A percentile compares a stretch with the other conserved stretches of the same genome.
phyloP scores from a whole-genome alignment of 805 yeast genomes.

The Hagleromyces aurorensis region DNA sequence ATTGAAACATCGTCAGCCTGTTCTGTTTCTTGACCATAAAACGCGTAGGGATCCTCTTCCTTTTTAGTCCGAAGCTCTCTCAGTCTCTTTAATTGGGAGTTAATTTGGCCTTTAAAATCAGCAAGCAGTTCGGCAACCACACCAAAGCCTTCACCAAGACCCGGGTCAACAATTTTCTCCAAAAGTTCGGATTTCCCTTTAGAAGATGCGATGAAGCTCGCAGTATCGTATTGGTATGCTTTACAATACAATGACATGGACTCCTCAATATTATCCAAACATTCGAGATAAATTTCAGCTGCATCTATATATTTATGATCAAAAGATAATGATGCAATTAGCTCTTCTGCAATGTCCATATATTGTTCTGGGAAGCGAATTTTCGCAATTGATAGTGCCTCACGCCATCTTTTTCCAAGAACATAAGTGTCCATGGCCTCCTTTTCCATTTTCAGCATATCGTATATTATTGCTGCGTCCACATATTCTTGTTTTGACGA shows the following conservation, averaged over 20 bases:
- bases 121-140: constrained; percentile 78
- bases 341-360: constrained; percentile 44
- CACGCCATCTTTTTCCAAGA: constrained; percentile 72
- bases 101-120: constrained; percentile 84
- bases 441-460: constrained; percentile 47
- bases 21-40: constrained; percentile 67
- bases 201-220: constrained; percentile 54
- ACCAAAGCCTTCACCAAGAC: constrained; percentile 82
- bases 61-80: constrained; percentile 82
- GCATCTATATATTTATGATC: constrained; percentile 73
- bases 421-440: constrained; percentile 66
- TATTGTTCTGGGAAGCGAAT: constrained; percentile 34
- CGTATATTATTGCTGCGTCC: constrained; percentile 79
- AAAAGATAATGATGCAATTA: constrained; percentile 53
- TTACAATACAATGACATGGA: constrained; percentile 67
- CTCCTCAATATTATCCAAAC: constrained; percentile 50
- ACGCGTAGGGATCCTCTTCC: constrained; percentile 74
- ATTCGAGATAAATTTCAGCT: constrained; percentile 62
- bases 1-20: constrained; percentile 90
- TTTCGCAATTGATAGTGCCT: constrained; percentile 60
- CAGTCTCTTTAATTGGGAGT: constrained; percentile 74
- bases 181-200: constrained; percentile 40
- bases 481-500: constrained; percentile 46
- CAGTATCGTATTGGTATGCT: constrained; percentile 66
- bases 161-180: constrained; percentile 57